Percentiles rank a stretch among this genome's conserved stretches.
Evolutionary conservation across 2,329 filamentous ascomycete genomes (phyloP).

Genomic region (Amphichorda felina): DNA sequence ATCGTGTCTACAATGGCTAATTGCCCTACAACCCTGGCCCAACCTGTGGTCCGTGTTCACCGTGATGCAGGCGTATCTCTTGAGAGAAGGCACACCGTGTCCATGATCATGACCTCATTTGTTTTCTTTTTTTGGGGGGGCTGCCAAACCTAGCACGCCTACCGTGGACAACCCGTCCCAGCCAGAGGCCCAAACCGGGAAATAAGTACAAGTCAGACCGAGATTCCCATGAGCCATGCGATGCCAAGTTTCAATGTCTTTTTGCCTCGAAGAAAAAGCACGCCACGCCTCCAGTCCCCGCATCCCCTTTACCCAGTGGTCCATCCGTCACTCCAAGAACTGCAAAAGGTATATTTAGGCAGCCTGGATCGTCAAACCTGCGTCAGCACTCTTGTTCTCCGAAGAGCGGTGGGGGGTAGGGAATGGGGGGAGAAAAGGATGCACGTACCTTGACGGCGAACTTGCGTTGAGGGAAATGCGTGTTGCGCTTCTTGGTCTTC

Average conservation of each 20-base stretch:
- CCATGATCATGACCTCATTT: conserved; percentile 26
- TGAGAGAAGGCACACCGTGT: too few relatives aligned
- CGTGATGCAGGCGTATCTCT: too few relatives aligned
- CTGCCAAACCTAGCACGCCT: conserved; percentile 17
- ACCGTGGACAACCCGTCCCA: conserved; percentile 15
- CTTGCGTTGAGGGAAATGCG: conserved; percentile 97
- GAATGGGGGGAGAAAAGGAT: not conserved
- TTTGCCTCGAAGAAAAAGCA: conserved; percentile 20
- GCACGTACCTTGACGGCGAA: conserved; percentile 86
- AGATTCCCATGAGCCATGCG: conserved; percentile 24
- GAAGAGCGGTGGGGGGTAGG: not conserved
- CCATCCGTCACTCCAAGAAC: conserved; percentile 6
- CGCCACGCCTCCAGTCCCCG: conserved; percentile 18
- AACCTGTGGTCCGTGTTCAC: too few relatives aligned
- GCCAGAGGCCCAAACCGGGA: conserved; percentile 21
- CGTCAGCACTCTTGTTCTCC: too few relatives aligned
- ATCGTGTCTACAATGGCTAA: too few relatives aligned
- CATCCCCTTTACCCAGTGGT: conserved; percentile 15
- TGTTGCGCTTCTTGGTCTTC: conserved; percentile 93
- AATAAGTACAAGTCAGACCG: conserved; percentile 25
- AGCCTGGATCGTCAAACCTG: too few relatives aligned
- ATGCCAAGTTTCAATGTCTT: conserved; percentile 23
- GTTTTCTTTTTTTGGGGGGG: conserved; percentile 15
- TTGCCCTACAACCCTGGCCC: too few relatives aligned
- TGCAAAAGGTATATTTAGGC: conserved; percentile 3